Evolutionary conservation across 1,284 basidiomycete species (phyloP).

Genomic region (Trichosporon asahii): DNA sequence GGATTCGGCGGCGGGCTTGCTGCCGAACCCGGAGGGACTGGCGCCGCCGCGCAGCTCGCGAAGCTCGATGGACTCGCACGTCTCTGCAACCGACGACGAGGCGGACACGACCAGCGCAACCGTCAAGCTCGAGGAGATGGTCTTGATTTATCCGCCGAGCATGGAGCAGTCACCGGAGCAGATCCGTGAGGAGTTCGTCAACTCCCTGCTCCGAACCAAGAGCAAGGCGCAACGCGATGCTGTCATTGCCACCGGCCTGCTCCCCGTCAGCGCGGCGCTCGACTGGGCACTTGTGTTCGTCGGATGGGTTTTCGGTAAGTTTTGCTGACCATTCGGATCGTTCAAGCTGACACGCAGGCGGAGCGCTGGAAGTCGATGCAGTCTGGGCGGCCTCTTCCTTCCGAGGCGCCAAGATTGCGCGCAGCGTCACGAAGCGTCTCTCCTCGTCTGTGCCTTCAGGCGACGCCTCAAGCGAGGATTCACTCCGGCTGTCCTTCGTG

Average conservation of each 20-base stretch:
- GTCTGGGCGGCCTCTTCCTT: slow-evolving; percentile 24
- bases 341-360: slow-evolving; percentile 15
- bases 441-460: slow-evolving; percentile 9
- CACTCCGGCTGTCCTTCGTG: slow-evolving; percentile 14
- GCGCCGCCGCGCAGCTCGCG: neutral
- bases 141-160: slow-evolving; percentile 25
- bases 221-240: slow-evolving; percentile 28
- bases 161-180: slow-evolving; percentile 19
- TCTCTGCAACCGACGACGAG: neutral
- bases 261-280: slow-evolving; percentile 19
- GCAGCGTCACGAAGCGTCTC: slow-evolving; percentile 24
- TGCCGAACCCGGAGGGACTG: neutral
- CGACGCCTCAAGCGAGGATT: slow-evolving; percentile 4
- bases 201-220: slow-evolving; percentile 26
- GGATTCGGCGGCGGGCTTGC: neutral
- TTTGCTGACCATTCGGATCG: neutral
- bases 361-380: slow-evolving; percentile 26
- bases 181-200: slow-evolving; percentile 24
- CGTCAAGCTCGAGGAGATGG: slow-evolving; percentile 27
- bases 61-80: neutral
- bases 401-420: slow-evolving; percentile 26
- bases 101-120: slow-evolving; percentile 13
- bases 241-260: slow-evolving; percentile 24
- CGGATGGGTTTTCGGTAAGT: slow-evolving; percentile 28
- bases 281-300: slow-evolving; percentile 28